Evolutionary conservation across 2,329 filamentous ascomycete genomes (phyloP), one percentile per base, ranked within the genome.

Genomic region (Colletotrichum sp.): DNA sequence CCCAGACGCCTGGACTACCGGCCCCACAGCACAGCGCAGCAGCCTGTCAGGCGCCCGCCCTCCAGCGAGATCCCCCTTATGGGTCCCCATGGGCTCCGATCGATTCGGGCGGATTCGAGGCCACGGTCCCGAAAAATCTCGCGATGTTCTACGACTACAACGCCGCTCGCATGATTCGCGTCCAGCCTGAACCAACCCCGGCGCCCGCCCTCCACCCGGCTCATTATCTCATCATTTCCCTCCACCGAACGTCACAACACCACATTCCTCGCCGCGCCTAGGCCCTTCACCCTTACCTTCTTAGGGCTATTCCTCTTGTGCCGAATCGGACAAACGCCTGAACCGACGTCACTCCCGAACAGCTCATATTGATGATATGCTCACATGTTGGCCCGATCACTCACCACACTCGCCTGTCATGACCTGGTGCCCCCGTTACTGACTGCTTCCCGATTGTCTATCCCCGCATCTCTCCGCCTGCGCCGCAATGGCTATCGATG

Each of bases 301-400:
- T 26, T 18, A 64, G 32, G 36, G 15, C 26, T 21, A 32, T 21
- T 21, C 26, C 32, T 69, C n/a, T 55, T 13, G 36, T 49, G 62
- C 68, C 68, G 68, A 70, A 65, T 28, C 26, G 30, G 36, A 71
- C 26, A 64, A 49, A 59, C 65, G 63, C 59, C 52, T 57, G 55
- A 18, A 65, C 60, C 66, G 49, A 67, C 65, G 28, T 70, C 67
- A 44, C 49, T n/a, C 28, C 69, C 60, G 24, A 77, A 60, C 69
- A 77, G 72, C 71, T 71, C 72, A 76, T 66, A 32, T 71, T 71
- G 68, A 76, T 66, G 76, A 76, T 68, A 72, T 76, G 62, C 74
- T 67, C 70, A 64, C 74, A 76, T 76, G 76, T 77, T 77, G 68
- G 59, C 68, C 63, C 76, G 76, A 44, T 39, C 74, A 52, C 70